Evolutionary conservation across 192 early-diverging fungal species (phyloP).

Genomic region (Podila horticola): DNA sequence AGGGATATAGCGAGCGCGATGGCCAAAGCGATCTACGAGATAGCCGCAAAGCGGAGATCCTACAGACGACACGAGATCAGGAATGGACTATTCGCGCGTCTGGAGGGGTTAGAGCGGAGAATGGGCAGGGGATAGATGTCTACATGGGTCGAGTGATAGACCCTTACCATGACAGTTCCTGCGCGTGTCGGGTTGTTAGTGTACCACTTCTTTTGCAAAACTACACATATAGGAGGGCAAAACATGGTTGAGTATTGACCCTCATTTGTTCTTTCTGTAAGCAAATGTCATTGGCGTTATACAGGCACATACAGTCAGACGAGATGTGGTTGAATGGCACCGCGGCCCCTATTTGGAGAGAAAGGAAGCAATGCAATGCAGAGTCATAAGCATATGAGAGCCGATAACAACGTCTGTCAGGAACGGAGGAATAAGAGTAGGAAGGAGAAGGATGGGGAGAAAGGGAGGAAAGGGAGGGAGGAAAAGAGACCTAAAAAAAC

Average conservation of each 20-base stretch:
- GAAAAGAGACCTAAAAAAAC: background rate
- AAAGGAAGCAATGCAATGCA: background rate
- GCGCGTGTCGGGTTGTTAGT: slow-evolving; percentile 59
- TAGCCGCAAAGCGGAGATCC: slow-evolving; percentile 68
- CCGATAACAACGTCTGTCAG: background rate
- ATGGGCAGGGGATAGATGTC: background rate
- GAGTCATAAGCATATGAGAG: background rate
- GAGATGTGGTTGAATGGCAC: slow-evolving; percentile 74
- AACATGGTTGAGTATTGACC: too few relatives aligned
- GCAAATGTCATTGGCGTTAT: background rate
- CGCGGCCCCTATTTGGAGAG: slow-evolving; percentile 56
- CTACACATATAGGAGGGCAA: slow-evolving; percentile 7
- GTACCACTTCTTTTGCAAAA: slow-evolving; percentile 75
- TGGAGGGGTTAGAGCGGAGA: background rate
- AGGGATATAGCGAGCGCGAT: slow-evolving; percentile 57
- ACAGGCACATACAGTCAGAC: slow-evolving; percentile 62
- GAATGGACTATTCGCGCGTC: slow-evolving; percentile 60
- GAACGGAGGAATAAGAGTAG: background rate
- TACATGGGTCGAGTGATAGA: background rate
- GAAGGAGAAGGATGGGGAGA: background rate
- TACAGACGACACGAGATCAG: slow-evolving; percentile 67
- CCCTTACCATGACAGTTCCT: slow-evolving; percentile 58
- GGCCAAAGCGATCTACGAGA: slow-evolving; percentile 63
- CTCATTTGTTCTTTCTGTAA: too few relatives aligned
- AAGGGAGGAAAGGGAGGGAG: background rate